Conservation (phyloP, 1,284 basidiomycete species). For the Cystobasidiaceae sp. region DNA sequence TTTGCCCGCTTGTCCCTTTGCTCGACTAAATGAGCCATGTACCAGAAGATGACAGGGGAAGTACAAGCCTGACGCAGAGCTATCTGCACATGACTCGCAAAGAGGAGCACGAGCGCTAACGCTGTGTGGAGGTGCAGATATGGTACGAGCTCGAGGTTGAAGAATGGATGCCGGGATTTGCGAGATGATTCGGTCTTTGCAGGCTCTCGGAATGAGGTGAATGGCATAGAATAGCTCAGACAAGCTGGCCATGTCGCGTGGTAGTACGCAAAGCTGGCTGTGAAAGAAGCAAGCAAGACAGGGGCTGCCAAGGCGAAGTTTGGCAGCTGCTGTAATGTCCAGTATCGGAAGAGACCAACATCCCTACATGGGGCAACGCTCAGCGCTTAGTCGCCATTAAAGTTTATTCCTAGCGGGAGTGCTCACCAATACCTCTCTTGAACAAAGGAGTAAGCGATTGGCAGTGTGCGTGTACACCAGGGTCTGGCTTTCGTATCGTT, state of each 20-base stretch:
- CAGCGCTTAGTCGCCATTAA: background rate
- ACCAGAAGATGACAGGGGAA: conserved; percentile 81
- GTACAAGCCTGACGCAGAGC: conserved; percentile 71
- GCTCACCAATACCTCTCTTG: conserved; percentile 73
- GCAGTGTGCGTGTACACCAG: conserved; percentile 64
- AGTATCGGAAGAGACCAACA: conserved; percentile 78
- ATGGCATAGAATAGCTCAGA: conserved; percentile 11
- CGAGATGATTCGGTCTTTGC: background rate
- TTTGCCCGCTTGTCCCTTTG: conserved; percentile 31
- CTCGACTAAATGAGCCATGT: conserved; percentile 57
- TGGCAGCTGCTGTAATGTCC: conserved; percentile 73
- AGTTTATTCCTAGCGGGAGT: background rate
- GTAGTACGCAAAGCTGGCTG: conserved; percentile 36
- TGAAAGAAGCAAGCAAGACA: conserved; percentile 42
- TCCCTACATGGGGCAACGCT: conserved; percentile 51
- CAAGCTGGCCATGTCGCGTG: background rate
- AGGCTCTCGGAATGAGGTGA: background rate
- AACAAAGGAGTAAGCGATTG: conserved; percentile 74
- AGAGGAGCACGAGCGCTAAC: conserved; percentile 61
- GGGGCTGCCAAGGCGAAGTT: conserved; percentile 80
- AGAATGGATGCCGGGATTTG: conserved; percentile 7
- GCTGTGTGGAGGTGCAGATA: conserved; percentile 43
- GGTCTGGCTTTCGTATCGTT: conserved; percentile 39
- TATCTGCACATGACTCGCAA: conserved; percentile 86
- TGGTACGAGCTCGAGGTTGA: conserved; percentile 53